phyloP scores from a whole-genome alignment of 495 filamentous ascomycete genomes.

The Daldinia childiae region DNA sequence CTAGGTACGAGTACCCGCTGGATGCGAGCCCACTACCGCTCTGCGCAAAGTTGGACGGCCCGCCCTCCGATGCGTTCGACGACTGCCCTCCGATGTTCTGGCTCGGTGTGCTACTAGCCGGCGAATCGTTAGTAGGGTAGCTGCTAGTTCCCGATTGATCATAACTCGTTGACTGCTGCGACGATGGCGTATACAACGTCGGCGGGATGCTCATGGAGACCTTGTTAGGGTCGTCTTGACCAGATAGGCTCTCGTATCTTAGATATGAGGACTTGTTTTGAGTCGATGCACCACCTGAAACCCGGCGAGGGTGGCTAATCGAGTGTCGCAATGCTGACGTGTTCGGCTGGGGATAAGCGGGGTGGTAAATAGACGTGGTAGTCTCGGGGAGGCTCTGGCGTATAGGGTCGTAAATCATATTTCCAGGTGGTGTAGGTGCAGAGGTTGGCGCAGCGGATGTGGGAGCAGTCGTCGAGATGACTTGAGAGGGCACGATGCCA shows the following conservation, averaged over 20 bases:
- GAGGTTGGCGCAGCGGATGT: conserved; percentile 44
- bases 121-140: conserved; percentile 43
- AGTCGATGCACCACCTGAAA: conserved; percentile 49
- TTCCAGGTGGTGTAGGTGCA: conserved; percentile 57
- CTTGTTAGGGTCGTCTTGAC: conserved; percentile 44
- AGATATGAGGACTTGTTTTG: conserved; percentile 50
- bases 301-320: conserved; percentile 52
- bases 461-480: conserved; percentile 22
- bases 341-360: conserved; percentile 58
- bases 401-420: conserved; percentile 64
- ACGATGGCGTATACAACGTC: conserved; percentile 42
- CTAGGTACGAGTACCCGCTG: conserved; percentile 55
- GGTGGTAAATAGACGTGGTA: conserved; percentile 52
- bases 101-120: conserved; percentile 45
- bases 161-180: conserved; percentile 48
- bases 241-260: conserved; percentile 49
- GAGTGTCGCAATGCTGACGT: conserved; percentile 56
- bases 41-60: conserved; percentile 51
- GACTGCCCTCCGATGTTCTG: conserved; percentile 11
- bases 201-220: conserved; percentile 45
- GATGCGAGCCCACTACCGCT: conserved; percentile 51
- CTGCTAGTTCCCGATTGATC: conserved; percentile 38
- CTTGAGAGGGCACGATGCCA: conserved; percentile 26
- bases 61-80: conserved; percentile 30
- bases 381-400: conserved; percentile 58